Base-by-base conservation (phyloP, 2,329 filamentous ascomycete species). In the Nothopassalora personata region DNA sequence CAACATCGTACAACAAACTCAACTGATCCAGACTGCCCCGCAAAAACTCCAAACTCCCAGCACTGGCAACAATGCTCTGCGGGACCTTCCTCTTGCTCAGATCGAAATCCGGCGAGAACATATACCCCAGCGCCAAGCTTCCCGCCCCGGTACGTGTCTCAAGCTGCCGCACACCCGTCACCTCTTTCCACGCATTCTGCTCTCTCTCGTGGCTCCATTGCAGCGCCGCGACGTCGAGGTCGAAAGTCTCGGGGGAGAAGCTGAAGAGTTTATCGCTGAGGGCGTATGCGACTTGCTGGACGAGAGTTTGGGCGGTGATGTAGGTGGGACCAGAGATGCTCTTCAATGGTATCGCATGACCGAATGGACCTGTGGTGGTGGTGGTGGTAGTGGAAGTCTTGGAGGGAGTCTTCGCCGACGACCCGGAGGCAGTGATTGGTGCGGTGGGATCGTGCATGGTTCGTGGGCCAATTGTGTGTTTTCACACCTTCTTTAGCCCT, bases 221-320 rank as follows among this genome's bases (percentile, higher is more conserved):
- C 74, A 87, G 89, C 56, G 90, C 86, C 50, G 92, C 91, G 62
- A 87, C 76, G 74, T 97, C 93, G 64, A 99, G 83, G 72, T 95
- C 90, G 71, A 97, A 97, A 13, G 90, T 89, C 71, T 96, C 90
- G 30, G 92, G 91, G 2, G 93, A 97, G 80, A 96, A 97, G 58
- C 92, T 89, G 79, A 96, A 99, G 77, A 97, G 86, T 81, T 96
- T 96, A 81, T 97, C 92, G 58, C 93, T 97, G 62, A 99, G 83
- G 64, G 90, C 85, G 78, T 96, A 99, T 61, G 93, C 91, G 65
- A 97, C 88, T 77, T 99, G 94, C 79, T 99, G 94, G 65, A 97
- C 88, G 57, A 99, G 84, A 23, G 91, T 86, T 78, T 99, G 94
- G 31, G 91, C 90, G 45, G 93, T 97, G 62, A 93, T 83, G 77